phyloP scores from a whole-genome alignment of 768 basidiomycete species.

The Boletus eberwhitei region DNA sequence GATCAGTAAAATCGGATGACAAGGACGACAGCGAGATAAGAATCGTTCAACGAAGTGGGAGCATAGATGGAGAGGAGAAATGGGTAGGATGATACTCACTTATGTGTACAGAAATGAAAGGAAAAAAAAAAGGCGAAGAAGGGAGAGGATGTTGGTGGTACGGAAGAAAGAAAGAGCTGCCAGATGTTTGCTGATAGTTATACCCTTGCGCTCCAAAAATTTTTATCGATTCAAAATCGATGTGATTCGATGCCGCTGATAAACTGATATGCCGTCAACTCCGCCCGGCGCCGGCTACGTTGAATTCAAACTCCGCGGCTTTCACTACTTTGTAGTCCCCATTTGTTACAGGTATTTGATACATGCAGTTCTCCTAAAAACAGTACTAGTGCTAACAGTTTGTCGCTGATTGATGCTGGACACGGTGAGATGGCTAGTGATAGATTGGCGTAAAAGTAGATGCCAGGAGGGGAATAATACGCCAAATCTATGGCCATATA shows the following conservation, averaged over 20 bases:
- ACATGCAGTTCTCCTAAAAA: conserved; percentile 6
- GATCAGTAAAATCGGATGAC: conserved; percentile 21
- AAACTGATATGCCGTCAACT: conserved; percentile 49
- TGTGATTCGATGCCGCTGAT: conserved; percentile 46
- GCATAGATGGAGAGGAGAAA: conserved; percentile 19
- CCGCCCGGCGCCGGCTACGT: conserved; percentile 31
- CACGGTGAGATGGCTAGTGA: conserved; percentile 6
- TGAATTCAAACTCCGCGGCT: conserved; percentile 16
- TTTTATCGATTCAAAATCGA: conserved; percentile 68
- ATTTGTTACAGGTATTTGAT: conserved; percentile 5
- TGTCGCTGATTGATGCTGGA: conserved; percentile 9
- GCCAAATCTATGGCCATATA: conserved; percentile 11
- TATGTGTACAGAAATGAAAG: conserved; percentile 40
- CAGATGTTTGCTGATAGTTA: conserved; percentile 56
- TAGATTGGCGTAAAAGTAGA: conserved; percentile 11
- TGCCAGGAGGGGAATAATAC: conserved; percentile 4
- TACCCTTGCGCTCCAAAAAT: conserved; percentile 51
- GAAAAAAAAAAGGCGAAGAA: conserved; percentile 24
- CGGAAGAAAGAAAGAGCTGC: conserved; percentile 33
- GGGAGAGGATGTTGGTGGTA: conserved; percentile 37
- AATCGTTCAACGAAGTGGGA: conserved; percentile 12
- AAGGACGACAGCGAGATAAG: conserved; percentile 16
- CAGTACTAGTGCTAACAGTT: neutral
- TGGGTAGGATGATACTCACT: conserved; percentile 35
- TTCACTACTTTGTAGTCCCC: neutral